Percentiles rank a stretch among this genome's conserved stretches.
These are phyloP conservation scores for Coffea canephora DNA, from an alignment of 257 asterid genomes.

Conservation along the genomic window DNA sequence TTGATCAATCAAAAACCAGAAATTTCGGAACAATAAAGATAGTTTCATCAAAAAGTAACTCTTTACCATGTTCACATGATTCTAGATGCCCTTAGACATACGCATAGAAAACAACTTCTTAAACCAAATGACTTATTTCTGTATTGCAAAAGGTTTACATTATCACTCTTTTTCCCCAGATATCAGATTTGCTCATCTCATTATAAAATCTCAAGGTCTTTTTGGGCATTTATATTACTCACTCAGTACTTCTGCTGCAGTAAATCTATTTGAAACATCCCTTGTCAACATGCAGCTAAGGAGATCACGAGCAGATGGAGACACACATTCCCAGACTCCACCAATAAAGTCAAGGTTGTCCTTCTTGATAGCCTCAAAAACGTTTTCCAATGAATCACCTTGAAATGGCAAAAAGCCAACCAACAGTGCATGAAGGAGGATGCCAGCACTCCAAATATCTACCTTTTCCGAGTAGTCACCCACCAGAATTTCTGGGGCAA, in stretches of 20 bases:
- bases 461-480: slow-evolving; percentile 86
- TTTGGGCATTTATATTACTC: slow-evolving; percentile 29
- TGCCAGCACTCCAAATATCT: slow-evolving; percentile 92
- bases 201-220: not conserved
- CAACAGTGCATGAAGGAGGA: slow-evolving; percentile 82
- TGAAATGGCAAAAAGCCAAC: slow-evolving; percentile 77
- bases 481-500: slow-evolving; percentile 80
- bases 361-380: slow-evolving; percentile 79
- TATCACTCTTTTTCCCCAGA: not conserved
- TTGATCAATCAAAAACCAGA: too few species aligned
- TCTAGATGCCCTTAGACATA: not conserved
- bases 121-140: too few species aligned
- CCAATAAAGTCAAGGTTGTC: slow-evolving; percentile 55
- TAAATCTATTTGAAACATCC: slow-evolving; percentile 51
- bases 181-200: not conserved
- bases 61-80: too few species aligned
- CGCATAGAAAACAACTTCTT: not conserved
- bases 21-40: too few species aligned
- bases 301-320: slow-evolving; percentile 75
- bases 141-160: not conserved
- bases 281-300: slow-evolving; percentile 67
- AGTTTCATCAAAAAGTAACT: too few species aligned
- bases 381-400: slow-evolving; percentile 64
- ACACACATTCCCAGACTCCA: slow-evolving; percentile 63
- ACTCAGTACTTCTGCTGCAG: slow-evolving; percentile 75